phyloP scores from a whole-genome alignment of 208 protist species.

The Leishmania mexicana region DNA sequence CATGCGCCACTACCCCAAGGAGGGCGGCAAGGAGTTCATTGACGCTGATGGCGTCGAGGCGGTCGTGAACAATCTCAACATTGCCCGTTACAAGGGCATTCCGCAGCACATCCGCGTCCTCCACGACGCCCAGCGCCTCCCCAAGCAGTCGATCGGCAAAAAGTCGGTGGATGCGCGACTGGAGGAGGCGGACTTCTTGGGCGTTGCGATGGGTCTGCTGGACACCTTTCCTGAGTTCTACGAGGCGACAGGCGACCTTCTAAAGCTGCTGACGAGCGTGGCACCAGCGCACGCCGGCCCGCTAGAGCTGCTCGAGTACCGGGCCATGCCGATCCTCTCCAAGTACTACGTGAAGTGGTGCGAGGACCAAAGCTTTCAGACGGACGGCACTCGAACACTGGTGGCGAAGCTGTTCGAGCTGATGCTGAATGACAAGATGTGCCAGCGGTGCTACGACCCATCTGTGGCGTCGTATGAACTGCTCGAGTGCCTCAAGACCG shows the following conservation, averaged over 20 bases:
- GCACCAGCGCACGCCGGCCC: conserved; percentile 63
- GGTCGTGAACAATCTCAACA: conserved; percentile 81
- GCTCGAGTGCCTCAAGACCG: conserved; percentile 78
- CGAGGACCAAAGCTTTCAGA: conserved; percentile 76
- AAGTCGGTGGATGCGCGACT: conserved; percentile 51
- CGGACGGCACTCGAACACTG: conserved; percentile 61
- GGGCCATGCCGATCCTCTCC: conserved; percentile 84
- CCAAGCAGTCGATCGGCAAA: conserved; percentile 40
- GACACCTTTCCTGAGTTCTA: conserved; percentile 90
- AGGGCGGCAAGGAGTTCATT: conserved; percentile 79
- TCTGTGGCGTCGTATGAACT: conserved; percentile 86
- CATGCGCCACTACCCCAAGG: conserved; percentile 82
- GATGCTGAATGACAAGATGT: conserved; percentile 83
- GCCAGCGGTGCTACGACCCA: conserved; percentile 79
- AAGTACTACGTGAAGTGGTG: conserved; percentile 88
- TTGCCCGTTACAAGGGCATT: conserved; percentile 85
- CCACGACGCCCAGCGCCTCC: conserved; percentile 73
- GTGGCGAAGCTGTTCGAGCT: conserved; percentile 69
- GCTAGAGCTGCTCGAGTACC: conserved; percentile 84
- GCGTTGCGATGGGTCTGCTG: conserved; percentile 76
- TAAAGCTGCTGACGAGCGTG: conserved; percentile 56
- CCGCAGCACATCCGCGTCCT: conserved; percentile 89
- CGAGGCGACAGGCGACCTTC: conserved; percentile 64
- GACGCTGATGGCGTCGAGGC: conserved; percentile 78
- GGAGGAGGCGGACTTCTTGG: conserved; percentile 81